Evolutionary conservation across 192 early-diverging fungal genomes (phyloP).

Genomic region (Coemansia sp.): DNA sequence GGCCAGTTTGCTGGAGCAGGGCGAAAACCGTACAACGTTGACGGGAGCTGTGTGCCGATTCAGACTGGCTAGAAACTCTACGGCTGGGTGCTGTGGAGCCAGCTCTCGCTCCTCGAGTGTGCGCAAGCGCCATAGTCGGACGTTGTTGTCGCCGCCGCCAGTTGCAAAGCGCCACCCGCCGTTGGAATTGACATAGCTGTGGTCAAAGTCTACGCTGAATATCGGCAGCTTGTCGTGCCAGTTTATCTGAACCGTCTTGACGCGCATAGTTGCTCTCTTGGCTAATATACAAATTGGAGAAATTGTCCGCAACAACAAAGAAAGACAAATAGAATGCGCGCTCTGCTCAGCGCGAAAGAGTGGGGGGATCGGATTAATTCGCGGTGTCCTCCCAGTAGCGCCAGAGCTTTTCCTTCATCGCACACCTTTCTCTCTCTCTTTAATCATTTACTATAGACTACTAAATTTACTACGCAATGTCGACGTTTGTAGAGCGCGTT

Average conservation of each 20-base stretch:
- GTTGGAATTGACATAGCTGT: constrained; percentile 26
- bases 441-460: too few relatives aligned
- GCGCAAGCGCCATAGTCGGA: constrained; percentile 63
- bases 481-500: constrained; percentile 56
- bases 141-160: constrained; percentile 86
- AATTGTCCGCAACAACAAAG: not conserved
- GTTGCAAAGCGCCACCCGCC: constrained; percentile 75
- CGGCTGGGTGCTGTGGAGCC: constrained; percentile 42
- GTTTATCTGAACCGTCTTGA: constrained; percentile 80
- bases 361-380: not conserved
- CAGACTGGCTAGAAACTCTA: constrained; percentile 80
- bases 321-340: not conserved
- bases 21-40: constrained; percentile 90
- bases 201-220: constrained; percentile 90
- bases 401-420: not conserved
- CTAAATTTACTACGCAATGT: constrained; percentile 13
- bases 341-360: not conserved
- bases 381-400: too few relatives aligned
- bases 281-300: not conserved
- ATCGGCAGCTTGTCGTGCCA: constrained; percentile 93
- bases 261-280: constrained; percentile 51
- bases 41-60: constrained; percentile 85
- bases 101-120: constrained; percentile 13
- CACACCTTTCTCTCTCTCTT: not conserved
- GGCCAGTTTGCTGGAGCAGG: constrained; percentile 69